Evolutionary conservation across 1,284 basidiomycete genomes (phyloP).

Genomic region (Neotropicomus parvogracilis): DNA sequence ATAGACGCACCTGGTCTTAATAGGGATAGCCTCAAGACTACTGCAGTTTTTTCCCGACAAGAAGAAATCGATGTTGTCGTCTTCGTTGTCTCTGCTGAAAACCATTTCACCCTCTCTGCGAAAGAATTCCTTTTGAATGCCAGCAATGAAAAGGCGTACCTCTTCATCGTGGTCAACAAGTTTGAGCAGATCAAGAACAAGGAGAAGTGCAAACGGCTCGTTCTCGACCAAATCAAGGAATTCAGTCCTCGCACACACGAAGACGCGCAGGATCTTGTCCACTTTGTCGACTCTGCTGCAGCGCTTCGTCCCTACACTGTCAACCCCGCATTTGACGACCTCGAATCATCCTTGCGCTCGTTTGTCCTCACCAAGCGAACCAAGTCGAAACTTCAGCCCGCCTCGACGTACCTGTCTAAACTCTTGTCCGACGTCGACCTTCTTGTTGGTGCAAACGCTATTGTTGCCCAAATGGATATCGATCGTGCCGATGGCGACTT

Average conservation of each 20-base stretch:
- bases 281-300: conserved; percentile 92
- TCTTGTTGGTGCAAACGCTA: conserved; percentile 82
- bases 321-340: conserved; percentile 75
- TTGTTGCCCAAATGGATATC: conserved; percentile 82
- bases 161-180: conserved; percentile 99
- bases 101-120: conserved; percentile 96
- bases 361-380: conserved; percentile 95
- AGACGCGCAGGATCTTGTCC: conserved; percentile 90
- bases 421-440: conserved; percentile 87
- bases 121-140: conserved; percentile 94
- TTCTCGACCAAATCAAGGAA: conserved; percentile 93
- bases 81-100: conserved; percentile 97
- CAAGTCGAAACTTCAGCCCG: conserved; percentile 94
- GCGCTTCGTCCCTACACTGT: conserved; percentile 62
- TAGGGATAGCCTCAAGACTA: conserved; percentile 93
- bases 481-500: conserved; percentile 73
- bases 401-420: conserved; percentile 89
- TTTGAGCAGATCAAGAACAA: conserved; percentile 96
- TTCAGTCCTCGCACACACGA: conserved; percentile 91
- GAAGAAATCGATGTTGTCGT: conserved; percentile 99
- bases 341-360: conserved; percentile 90
- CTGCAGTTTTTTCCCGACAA: conserved; percentile 92
- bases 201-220: conserved; percentile 84
- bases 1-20: conserved; percentile 99
- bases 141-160: conserved; percentile 94